These are phyloP conservation scores for Wickerhamomyces subpelliculosus DNA, from an alignment of 805 yeast species.

Conservation along the genomic window DNA sequence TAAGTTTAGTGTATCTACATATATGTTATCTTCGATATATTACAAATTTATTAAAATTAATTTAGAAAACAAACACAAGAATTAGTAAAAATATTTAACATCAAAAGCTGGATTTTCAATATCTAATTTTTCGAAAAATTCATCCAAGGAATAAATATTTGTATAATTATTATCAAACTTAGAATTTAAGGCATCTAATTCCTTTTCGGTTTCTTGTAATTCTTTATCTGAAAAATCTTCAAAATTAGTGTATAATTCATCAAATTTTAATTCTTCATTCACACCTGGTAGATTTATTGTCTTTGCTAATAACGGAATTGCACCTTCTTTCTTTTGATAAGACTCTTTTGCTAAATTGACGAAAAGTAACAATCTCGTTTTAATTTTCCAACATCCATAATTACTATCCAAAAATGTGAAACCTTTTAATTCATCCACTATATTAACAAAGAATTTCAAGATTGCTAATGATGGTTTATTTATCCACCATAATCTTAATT, in stretches of 20 bases:
- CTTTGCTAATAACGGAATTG: slow-evolving; percentile 6
- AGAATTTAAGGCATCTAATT: slow-evolving; percentile 8
- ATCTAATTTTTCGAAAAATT: slow-evolving; percentile 7
- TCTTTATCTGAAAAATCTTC: slow-evolving; percentile 3
- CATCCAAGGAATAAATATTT: slow-evolving; percentile 3
- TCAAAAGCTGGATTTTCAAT: slow-evolving; percentile 15
- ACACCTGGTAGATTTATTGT: slow-evolving; percentile 4
- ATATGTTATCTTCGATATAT: too few relatives aligned
- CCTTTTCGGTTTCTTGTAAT: slow-evolving; percentile 5
- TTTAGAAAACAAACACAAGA: not conserved
- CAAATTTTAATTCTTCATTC: slow-evolving; percentile 8
- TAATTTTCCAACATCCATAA: slow-evolving; percentile 13
- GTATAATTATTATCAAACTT: slow-evolving; percentile 10
- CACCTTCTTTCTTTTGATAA: slow-evolving; percentile 1
- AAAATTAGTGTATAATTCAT: slow-evolving; percentile 1
- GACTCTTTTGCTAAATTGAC: slow-evolving; percentile 13
- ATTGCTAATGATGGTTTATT: slow-evolving; percentile 4
- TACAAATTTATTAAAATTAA: too few relatives aligned
- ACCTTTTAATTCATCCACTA: slow-evolving; percentile 15
- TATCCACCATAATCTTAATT: slow-evolving; percentile 7
- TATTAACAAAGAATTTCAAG: slow-evolving; percentile 10
- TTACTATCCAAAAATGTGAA: slow-evolving; percentile 11
- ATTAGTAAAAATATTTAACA: slow-evolving; percentile 6
- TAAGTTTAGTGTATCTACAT: too few relatives aligned
- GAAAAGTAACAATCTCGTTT: slow-evolving; percentile 7